Evolutionary conservation across 2,329 filamentous ascomycete genomes (phyloP), one percentile per base, ranked within the genome.

Genomic region (Colletotrichum liriopes): DNA sequence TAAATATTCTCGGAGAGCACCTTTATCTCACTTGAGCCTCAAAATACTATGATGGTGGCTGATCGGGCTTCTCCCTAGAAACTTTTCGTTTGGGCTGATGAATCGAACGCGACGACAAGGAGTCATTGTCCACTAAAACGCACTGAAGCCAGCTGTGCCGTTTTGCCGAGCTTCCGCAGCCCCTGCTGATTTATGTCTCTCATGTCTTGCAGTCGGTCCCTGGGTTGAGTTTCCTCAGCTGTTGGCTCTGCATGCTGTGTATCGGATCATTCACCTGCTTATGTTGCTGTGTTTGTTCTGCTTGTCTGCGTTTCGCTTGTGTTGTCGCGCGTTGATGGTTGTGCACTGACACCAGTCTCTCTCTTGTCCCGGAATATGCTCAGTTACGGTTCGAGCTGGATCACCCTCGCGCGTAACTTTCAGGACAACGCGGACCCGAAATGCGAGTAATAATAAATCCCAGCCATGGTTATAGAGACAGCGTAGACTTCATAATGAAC

Each of bases 111-210:
- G n/a, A 12, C n/a, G 2, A 23, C 6, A 16, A 11, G 56, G 56
- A 39, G 11, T n/a, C 23, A 18, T 6, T 20, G 61, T 20, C 18
- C 49, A 26, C 61, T 64, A 64, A 64, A 20, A 29, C 11, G 61
- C 61, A 32, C 39, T 9, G 47, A 54, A 64, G 49, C 37, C 26
- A 29, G 18, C 18, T 35, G 49, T 64, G 61, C 61, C 37, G 61
- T 23, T 39, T 54, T 41, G 18, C 37, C 61, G 61, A 64, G 26
- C 23, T 16, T 32, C 26, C 32, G 18, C n/a, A 45, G 32, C 23
- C 39, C 23, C 18, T 37, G 56, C 7, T 9, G 39, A 11, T 2
- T 16, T 18, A 7, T 5, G 20, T 23, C 32, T 39, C 12, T 12
- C 4, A 12, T 6, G 35, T 35, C 35, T 9, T 23, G 9, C 18